Base-by-base conservation (phyloP, 257 asterid genomes). In the Anisodus tanguticus region DNA sequence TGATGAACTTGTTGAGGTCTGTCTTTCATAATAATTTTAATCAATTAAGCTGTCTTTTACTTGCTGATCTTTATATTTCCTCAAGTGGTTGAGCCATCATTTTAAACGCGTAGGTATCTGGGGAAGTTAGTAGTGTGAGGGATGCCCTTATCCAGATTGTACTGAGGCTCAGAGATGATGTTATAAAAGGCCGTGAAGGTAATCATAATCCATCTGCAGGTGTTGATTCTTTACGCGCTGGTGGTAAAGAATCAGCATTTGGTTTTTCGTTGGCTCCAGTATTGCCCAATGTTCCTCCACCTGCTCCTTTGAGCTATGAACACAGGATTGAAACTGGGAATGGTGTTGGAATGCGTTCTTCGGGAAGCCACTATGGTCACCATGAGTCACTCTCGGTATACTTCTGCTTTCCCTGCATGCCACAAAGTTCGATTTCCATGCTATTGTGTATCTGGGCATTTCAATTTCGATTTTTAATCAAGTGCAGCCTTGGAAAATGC, bases 1-100 rank as follows among this genome's bases (percentile, higher is more conserved):
- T 81, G 99, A 93, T 84, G 99, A 96, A 88, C 94, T 94, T 69
- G 93, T 96, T 87, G 99, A 96, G 98, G 99, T 94, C 35, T 80
- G 82, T 80, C 66, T 84, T 63, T 72, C 59, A 69, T 81, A 10
- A 12, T 74, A 51, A 43, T 72, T 45, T 11, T 19, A 72, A 47
- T 74, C 19, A 49, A 31, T 82, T 64, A 9, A 49, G 51, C 39
- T 59, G n/a, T 86, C 78, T 13, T 57, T 81, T 51, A 41, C 45
- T 54, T 79, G 57, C 59, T 51, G 49, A 31, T 57, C 66, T 12
- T 54, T 37, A 66, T 10, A 17, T 45, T 67, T 66, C 37, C 13
- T 53, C 11, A 8, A 43, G 26, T 51, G 17, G 51, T 74, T 86
- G 69, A 84, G 51, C 67, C 53, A 74, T 84, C 80, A 35, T 80